Evolutionary conservation across 805 yeast species (phyloP), one percentile per base, ranked within the genome.

Genomic region (Teunomyces kruisii): DNA sequence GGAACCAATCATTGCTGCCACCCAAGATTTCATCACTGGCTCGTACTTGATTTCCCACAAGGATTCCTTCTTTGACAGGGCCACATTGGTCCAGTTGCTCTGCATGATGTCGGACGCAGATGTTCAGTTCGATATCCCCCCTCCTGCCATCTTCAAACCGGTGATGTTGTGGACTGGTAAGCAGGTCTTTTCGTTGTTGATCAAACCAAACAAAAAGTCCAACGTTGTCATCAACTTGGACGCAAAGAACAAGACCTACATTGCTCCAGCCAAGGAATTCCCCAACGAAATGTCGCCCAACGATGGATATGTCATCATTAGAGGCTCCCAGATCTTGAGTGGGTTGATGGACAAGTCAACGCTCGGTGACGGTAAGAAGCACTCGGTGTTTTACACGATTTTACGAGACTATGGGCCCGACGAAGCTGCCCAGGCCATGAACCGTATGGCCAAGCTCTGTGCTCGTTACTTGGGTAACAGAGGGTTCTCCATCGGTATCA

Each of bases 1-100:
- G 57, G 99, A 95, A 60, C 99, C 99, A 0, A 94, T 94, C 56
- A 94, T 94, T 76, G 99, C 99, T 0, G 99, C 99, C 7, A 94
- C 99, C 0, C 99, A 94, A 74, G 99, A 94, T 80, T 94, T 94
- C 74, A 94, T 94, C 58, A 91, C 98, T 5, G 99, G 98, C 14
- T 89, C 97, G 0, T 94, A 84, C 64, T 74, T 94, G 59, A 88
- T 94, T 33, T 86, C 97, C 1, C 89, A 87, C 57, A 95, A 94
- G 67, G 98, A 95, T 65, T 79, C 96, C 1, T 94, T 94, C 65
- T 92, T 80, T 61, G 96, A 91, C 67, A 78, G 96, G 52, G 94
- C 92, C 1, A 74, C 88, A 7, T 81, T 94, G 45, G 81, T 85
- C 3, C 96, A 89, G 66, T 59, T 94, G 36, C 74, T 92, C 51